A percentile compares a stretch with the other conserved stretches of the same genome.
Conservation (phyloP, 2,329 filamentous ascomycete genomes). For the Monosporascus sp. region DNA sequence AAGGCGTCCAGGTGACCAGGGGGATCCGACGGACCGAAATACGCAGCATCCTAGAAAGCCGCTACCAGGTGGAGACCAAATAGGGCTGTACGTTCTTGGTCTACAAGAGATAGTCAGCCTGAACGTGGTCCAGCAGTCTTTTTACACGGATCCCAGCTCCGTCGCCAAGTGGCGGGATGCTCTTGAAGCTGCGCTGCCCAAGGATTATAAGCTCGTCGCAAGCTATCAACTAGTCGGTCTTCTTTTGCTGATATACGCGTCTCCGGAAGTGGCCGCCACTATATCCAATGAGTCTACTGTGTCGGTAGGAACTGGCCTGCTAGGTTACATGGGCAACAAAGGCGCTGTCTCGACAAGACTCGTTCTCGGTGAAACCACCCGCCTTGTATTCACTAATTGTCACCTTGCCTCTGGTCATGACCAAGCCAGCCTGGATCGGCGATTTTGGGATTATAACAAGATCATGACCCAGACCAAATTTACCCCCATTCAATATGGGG, state of each 20-base stretch:
- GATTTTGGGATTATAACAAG: slow-evolving; percentile 85
- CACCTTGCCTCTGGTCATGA: slow-evolving; percentile 87
- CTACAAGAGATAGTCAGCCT: slow-evolving; percentile 91
- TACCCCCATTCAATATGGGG: slow-evolving; percentile 61
- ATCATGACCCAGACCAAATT: slow-evolving; percentile 74
- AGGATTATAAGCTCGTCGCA: slow-evolving; percentile 69
- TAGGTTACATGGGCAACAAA: slow-evolving; percentile 96
- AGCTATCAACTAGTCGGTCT: slow-evolving; percentile 85
- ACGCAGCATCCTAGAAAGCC: slow-evolving; percentile 36
- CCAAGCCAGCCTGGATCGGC: slow-evolving; percentile 68
- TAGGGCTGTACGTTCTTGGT: slow-evolving; percentile 85
- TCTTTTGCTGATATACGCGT: slow-evolving; percentile 78
- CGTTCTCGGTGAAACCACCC: slow-evolving; percentile 82
- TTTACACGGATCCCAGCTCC: slow-evolving; percentile 67
- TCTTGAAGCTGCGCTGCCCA: slow-evolving; percentile 67
- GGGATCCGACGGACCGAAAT: slow-evolving; percentile 31
- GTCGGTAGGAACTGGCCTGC: slow-evolving; percentile 79
- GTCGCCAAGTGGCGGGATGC: slow-evolving; percentile 77
- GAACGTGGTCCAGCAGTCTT: slow-evolving; percentile 70
- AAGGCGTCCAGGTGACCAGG: slow-evolving; percentile 8
- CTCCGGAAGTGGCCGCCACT: slow-evolving; percentile 66
- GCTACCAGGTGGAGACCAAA: slow-evolving; percentile 57
- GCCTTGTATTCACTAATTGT: slow-evolving; percentile 83
- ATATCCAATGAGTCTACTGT: slow-evolving; percentile 78
- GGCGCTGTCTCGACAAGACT: slow-evolving; percentile 79